These are phyloP conservation scores for Babesia ovata DNA, from an alignment of 169 alveolate genomes.

Conservation along the genomic window DNA sequence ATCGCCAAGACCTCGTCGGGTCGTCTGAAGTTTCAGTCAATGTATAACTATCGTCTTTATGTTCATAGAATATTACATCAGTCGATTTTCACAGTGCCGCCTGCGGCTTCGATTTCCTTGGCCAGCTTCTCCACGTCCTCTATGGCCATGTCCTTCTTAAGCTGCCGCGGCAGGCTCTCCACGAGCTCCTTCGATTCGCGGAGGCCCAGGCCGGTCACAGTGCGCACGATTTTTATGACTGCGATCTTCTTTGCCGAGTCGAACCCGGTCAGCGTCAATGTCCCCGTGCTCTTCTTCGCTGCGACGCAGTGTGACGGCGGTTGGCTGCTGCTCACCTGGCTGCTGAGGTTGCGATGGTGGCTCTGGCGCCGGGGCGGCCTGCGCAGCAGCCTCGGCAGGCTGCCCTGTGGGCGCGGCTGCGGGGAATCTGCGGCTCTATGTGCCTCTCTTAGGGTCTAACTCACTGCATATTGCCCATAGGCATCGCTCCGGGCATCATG, in stretches of 20 bases:
- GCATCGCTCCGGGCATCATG: conserved; percentile 18
- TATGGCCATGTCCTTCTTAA: conserved; percentile 69
- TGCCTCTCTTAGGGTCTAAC: not conserved
- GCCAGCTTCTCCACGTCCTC: conserved; percentile 81
- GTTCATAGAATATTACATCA: conserved; percentile 10
- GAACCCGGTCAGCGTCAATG: conserved; percentile 76
- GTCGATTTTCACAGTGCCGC: conserved; percentile 72
- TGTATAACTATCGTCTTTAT: not conserved
- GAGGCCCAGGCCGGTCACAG: conserved; percentile 77
- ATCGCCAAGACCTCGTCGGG: not conserved
- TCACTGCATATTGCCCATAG: conserved; percentile 14
- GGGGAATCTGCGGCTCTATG: not conserved
- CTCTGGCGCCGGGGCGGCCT: conserved; percentile 11
- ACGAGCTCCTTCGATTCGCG: conserved; percentile 83
- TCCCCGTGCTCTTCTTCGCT: conserved; percentile 61
- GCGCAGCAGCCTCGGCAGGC: conserved; percentile 25
- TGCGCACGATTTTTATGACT: conserved; percentile 81
- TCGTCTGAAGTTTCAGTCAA: not conserved
- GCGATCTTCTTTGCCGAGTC: conserved; percentile 80
- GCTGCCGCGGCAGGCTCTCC: conserved; percentile 77
- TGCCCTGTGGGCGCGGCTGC: not conserved
- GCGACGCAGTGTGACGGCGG: not conserved
- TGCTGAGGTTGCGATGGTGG: conserved; percentile 32
- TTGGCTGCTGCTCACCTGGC: conserved; percentile 5
- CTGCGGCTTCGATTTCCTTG: conserved; percentile 77